Conservation (phyloP, 2,329 filamentous ascomycete genomes). For the Pseudogymnoascus sp. region DNA sequence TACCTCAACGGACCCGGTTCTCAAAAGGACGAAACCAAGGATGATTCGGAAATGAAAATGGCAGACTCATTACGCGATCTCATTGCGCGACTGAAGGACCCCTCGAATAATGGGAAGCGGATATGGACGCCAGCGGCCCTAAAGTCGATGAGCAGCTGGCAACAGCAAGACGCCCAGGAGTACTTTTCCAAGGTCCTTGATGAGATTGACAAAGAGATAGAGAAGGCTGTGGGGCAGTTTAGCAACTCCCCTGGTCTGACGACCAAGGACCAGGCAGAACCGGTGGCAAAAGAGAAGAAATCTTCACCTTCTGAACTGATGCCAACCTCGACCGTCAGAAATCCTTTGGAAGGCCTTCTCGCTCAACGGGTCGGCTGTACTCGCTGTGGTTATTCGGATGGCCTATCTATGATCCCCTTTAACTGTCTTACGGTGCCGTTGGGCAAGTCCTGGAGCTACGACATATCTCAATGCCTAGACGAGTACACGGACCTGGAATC, state of each 20-base stretch:
- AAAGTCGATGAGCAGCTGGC: constrained; percentile 90
- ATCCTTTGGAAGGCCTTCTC: constrained; percentile 79
- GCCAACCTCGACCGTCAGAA: constrained; percentile 39
- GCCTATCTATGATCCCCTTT: constrained; percentile 83
- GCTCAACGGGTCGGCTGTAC: constrained; percentile 87
- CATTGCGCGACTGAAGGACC: constrained; percentile 62
- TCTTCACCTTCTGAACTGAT: background rate
- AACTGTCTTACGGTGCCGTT: constrained; percentile 86
- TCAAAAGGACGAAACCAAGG: constrained; percentile 1
- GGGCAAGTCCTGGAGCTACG: constrained; percentile 55
- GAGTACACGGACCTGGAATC: constrained; percentile 77
- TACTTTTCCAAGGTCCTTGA: constrained; percentile 89
- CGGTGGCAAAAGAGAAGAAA: background rate
- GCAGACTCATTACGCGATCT: constrained; percentile 42
- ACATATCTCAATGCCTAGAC: constrained; percentile 72
- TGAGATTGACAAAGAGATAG: constrained; percentile 71
- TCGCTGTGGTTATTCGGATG: constrained; percentile 77
- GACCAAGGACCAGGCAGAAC: background rate
- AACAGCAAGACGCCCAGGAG: constrained; percentile 96
- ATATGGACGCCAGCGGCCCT: constrained; percentile 76
- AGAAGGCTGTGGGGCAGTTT: constrained; percentile 36
- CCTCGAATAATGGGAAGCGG: constrained; percentile 62
- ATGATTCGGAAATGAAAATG: constrained; percentile 24
- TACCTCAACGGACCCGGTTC: constrained; percentile 49
- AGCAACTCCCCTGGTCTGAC: constrained; percentile 18